Evolutionary conservation across 2,329 filamentous ascomycete genomes (phyloP), one percentile per base, ranked within the genome.

Genomic region (Sporothrix pseudoabietina): DNA sequence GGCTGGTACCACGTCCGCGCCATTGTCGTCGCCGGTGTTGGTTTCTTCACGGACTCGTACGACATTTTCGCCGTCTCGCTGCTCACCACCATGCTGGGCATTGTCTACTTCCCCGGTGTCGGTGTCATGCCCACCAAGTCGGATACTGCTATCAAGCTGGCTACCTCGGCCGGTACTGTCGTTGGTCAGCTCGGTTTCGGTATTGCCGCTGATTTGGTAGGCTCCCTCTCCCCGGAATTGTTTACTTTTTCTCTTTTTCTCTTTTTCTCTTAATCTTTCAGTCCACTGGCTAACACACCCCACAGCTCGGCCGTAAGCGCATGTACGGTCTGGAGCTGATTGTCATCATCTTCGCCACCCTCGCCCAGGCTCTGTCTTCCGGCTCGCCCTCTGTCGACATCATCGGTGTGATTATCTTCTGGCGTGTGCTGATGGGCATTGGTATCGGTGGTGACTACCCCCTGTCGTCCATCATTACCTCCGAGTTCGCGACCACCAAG

Each of bases 1-100:
- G 91, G 92, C 78, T 95, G 92, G 92, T 93, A 94, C 80, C 93
- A 96, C 79, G 88, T 94, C 74, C 88, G 92, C 55, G 91, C 92
- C 73, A 88, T 92, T 71, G 83, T 92, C 9, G 92, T 95, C 32
- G 92, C 92, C 41, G 93, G 93, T 78, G 91, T 95, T 75, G 93
- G 93, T 77, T 96, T 97, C 88, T 96, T 96, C 82, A 95, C 93
- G 19, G 93, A 95, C 80, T 76, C 76, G 54, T 95, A 94, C 82
- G 90, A 92, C 79, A 93, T 94, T 83, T 96, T 96, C 81, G 90
- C 91, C 79, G 91, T 92, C 77, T 91, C 90, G 76, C 84, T 94
- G 79, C 84, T 91, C 76, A 92, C 91, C 39, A 86, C 88, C 75
- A 94, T 94, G 91, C 81, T 94, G 69, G 93, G 92, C 57, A 89